Base-by-base conservation (phyloP, 2,329 filamentous ascomycete genomes). In the Kalmusia sp. region DNA sequence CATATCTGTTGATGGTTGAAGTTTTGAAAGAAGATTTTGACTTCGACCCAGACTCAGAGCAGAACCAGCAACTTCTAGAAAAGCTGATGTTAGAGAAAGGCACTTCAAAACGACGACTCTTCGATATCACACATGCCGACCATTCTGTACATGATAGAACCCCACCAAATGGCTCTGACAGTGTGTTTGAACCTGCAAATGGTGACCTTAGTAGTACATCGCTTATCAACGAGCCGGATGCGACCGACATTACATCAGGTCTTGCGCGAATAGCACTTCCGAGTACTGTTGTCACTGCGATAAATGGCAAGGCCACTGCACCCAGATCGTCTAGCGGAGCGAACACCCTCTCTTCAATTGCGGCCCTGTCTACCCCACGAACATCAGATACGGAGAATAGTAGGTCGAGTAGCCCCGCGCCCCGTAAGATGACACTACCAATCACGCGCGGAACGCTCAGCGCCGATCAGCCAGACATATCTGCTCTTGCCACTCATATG, bases 401-500 rank as follows among this genome's bases (percentile, higher is more conserved):
- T 24, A 80, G 89, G 58, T 88, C 89, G 1, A 87, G 79, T 61
- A 92, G 88, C 58, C 89, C 89, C 8, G 84, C 78, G 1, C 78
- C 79, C 4, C 79, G 86, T 49, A 86, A 85, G 69, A 82, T 87
- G 80, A 86, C 86, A 3, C 63, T 89, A 22, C 79, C 83, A 15
- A 77, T 80, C 39, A 80, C 80, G 46, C 80, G 84, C 41, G 74
- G 76, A 57, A 73, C 76, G 17, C 84, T 82, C 59, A 79, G 79
- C 22, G 77, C 83, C 9, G 89, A 92, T 53, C 89, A 92, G 68
- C 88, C 89, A 1, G 91, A 95, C 67, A 90, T 93, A 61, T 91
- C 89, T 9, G 91, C 91, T 2, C 77, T 95, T 27, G 91, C 91
- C 11, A 93, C 90, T 11, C 91, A 95, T 71, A 95, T 95, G 90